These are phyloP conservation scores for Schizophyllum amplum DNA, from an alignment of 1,284 basidiomycete genomes.

Conservation along the genomic window DNA sequence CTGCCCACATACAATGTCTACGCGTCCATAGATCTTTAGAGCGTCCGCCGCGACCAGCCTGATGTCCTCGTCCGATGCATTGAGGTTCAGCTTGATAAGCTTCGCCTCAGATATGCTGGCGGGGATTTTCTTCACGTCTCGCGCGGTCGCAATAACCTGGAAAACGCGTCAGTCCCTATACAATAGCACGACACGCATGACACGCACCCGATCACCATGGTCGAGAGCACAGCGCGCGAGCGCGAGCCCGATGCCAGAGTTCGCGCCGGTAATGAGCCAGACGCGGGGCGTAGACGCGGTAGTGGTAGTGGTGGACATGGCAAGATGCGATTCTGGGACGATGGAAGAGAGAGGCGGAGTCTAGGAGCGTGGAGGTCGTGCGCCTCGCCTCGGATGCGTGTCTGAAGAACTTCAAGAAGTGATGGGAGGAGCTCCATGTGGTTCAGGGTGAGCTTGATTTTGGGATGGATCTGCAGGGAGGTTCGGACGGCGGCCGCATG, in stretches of 20 bases:
- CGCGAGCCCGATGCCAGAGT: constrained; percentile 21
- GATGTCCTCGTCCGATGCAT: constrained; percentile 6
- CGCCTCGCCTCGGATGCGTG: no score
- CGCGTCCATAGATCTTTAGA: constrained; percentile 4
- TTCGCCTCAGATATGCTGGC: constrained; percentile 5
- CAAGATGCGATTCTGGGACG: background rate
- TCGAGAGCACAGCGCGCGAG: constrained; percentile 17
- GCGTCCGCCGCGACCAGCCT: constrained; percentile 10
- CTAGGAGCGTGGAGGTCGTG: background rate
- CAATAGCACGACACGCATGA: background rate
- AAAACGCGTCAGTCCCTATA: background rate
- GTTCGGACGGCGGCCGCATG: no score
- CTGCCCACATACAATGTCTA: constrained; percentile 3
- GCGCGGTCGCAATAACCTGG: constrained; percentile 12
- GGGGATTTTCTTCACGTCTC: constrained; percentile 7
- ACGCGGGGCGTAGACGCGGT: constrained; percentile 2
- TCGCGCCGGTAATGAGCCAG: constrained; percentile 25
- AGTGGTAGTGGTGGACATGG: background rate
- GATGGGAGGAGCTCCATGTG: background rate
- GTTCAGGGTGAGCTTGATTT: background rate
- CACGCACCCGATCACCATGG: constrained; percentile 18
- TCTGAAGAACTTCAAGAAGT: no score
- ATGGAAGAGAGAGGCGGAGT: background rate
- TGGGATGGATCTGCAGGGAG: background rate
- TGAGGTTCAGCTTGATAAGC: constrained; percentile 7